Evolutionary conservation across 495 filamentous ascomycete species (phyloP).

Genomic region (Annulohypoxylon stygium): DNA sequence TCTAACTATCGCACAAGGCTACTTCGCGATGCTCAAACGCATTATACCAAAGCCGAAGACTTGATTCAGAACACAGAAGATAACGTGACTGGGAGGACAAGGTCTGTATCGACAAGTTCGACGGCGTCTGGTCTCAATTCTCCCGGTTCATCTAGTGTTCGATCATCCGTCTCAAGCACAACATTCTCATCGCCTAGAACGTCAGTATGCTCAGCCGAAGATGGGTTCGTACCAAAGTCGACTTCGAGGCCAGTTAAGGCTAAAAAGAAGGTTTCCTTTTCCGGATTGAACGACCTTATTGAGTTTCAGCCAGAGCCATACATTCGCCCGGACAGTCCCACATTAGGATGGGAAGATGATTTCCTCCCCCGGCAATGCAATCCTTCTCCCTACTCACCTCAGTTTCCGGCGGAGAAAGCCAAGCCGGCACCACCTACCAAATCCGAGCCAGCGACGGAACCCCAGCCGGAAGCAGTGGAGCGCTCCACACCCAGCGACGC

Average conservation of each 20-base stretch:
- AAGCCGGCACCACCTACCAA: conserved; percentile 25
- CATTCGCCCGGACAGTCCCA: conserved; percentile 62
- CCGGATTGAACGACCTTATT: conserved; percentile 54
- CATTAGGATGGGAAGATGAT: conserved; percentile 58
- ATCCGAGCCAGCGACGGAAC: neutral
- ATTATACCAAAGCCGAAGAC: conserved; percentile 61
- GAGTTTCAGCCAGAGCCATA: conserved; percentile 56
- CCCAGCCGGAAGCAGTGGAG: conserved; percentile 21
- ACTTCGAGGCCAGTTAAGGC: conserved; percentile 37
- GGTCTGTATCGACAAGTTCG: conserved; percentile 53
- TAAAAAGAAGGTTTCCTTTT: conserved; percentile 69
- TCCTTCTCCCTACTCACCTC: conserved; percentile 5
- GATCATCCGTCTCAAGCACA: conserved; percentile 57
- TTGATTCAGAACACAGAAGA: conserved; percentile 58
- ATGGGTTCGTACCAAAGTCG: conserved; percentile 40
- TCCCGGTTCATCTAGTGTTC: conserved; percentile 60
- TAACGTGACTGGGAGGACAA: conserved; percentile 50
- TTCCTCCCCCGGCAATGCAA: conserved; percentile 42
- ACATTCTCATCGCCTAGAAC: conserved; percentile 58
- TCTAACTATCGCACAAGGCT: conserved; percentile 60
- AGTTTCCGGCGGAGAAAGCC: conserved; percentile 25
- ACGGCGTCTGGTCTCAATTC: conserved; percentile 60
- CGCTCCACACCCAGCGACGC: neutral
- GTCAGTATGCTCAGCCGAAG: conserved; percentile 58
- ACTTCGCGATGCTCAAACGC: conserved; percentile 61